Conservation (phyloP, 2,329 filamentous ascomycete genomes). For the Beauveria varroae region DNA sequence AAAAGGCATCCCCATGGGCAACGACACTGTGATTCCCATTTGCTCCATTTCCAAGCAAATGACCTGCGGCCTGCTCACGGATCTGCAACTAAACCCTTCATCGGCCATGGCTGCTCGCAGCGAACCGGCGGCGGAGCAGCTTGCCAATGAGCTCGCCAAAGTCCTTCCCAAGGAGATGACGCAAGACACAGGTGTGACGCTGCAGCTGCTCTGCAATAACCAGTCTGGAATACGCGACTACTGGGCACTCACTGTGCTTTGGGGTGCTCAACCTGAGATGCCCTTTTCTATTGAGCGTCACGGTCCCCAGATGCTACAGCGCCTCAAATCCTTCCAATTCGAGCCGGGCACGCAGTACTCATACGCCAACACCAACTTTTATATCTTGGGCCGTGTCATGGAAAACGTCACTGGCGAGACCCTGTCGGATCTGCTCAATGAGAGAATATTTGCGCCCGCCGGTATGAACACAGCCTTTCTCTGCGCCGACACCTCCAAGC, state of each 20-base stretch:
- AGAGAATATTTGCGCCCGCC: slow-evolving; percentile 32
- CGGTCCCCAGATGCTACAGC: slow-evolving; percentile 21
- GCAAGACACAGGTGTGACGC: slow-evolving; percentile 23
- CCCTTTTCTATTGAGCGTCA: slow-evolving; percentile 29
- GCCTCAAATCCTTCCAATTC: slow-evolving; percentile 32
- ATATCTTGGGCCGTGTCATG: slow-evolving; percentile 28
- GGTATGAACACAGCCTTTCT: slow-evolving; percentile 34
- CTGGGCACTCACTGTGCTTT: slow-evolving; percentile 35
- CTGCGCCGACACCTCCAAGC: slow-evolving; percentile 27
- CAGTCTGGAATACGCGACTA: slow-evolving; percentile 38
- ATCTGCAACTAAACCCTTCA: slow-evolving; percentile 24
- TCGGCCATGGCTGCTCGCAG: slow-evolving; percentile 21
- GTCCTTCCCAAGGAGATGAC: slow-evolving; percentile 17
- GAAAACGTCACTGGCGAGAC: slow-evolving; percentile 29
- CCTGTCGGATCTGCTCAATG: slow-evolving; percentile 26
- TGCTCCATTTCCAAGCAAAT: slow-evolving; percentile 41
- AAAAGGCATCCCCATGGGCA: slow-evolving; percentile 26
- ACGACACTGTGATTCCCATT: slow-evolving; percentile 32
- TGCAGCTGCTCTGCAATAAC: slow-evolving; percentile 31
- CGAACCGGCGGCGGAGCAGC: slow-evolving; percentile 19
- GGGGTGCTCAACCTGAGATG: slow-evolving; percentile 32
- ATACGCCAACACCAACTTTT: slow-evolving; percentile 38
- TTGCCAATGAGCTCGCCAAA: slow-evolving; percentile 21
- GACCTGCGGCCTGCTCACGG: slow-evolving; percentile 29
- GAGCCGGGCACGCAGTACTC: slow-evolving; percentile 33